Conservation (phyloP, 2,329 filamentous ascomycete genomes). For the Colletotrichum sp. region DNA sequence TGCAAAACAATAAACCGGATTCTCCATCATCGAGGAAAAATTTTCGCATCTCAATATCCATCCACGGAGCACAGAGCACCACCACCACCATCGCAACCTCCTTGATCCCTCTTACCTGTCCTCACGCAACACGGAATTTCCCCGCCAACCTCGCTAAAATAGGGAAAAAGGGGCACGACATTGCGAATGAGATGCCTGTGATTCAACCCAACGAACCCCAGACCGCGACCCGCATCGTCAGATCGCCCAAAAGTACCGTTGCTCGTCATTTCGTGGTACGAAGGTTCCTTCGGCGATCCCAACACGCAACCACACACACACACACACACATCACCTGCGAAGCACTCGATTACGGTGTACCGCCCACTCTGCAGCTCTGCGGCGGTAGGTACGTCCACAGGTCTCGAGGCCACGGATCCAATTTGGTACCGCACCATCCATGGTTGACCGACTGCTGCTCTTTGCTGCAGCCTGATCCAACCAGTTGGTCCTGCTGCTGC, state of each 20-base stretch:
- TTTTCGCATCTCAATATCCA: background rate
- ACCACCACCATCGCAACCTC: background rate
- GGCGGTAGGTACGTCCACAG: background rate
- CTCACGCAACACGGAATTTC: background rate
- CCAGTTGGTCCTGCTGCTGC: background rate
- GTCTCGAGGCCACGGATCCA: background rate
- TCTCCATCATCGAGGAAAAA: background rate
- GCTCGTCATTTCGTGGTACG: background rate
- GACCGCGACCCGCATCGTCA: background rate
- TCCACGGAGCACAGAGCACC: background rate
- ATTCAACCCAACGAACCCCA: background rate
- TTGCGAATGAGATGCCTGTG: background rate
- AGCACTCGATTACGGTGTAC: background rate
- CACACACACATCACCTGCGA: background rate
- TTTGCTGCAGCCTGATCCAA: conserved; percentile 13
- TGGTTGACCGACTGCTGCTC: background rate
- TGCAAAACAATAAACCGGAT: background rate
- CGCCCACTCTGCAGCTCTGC: background rate
- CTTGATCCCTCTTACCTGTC: background rate
- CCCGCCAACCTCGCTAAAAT: background rate
- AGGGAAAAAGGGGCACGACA: background rate
- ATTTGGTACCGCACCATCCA: background rate
- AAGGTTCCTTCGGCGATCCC: background rate
- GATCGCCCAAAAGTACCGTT: background rate
- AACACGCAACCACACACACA: background rate